Base-by-base conservation (phyloP, 139 green algal genomes). In the Coelastrella sp. region DNA sequence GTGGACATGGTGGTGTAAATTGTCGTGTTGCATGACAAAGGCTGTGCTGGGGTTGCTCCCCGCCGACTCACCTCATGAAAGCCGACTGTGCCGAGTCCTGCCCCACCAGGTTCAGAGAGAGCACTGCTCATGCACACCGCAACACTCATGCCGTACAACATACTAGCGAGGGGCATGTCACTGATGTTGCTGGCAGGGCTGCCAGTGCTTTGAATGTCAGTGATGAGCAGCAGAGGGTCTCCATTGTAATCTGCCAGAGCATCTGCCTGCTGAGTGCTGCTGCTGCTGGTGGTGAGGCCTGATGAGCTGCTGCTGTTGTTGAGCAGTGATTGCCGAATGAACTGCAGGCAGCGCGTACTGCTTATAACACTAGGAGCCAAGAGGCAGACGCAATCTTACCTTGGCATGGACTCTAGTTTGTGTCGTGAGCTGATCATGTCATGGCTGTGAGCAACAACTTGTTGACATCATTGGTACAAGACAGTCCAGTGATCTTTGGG, bases 71-170 rank as follows among this genome's bases (percentile, higher is more conserved):
- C 74, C 75, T 78, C 60, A 27, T 78, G 74, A 6, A 86, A 85
- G 0, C 87, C 87, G 15, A 90, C 24, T 8, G 87, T 90, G 19
- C 87, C 87, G 19, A 90, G 76, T 25, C 87, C 87, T 9, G 79
- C 61, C 1, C 87, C 87, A 19, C 87, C 87, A 8, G 60, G 76
- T 68, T 90, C 87, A 22, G 73, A 85, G 6, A 86, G 61, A n/a
- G 35, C 87, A 49, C 87, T 90, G 61, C 76, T 75, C 75, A 90
- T 25, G 61, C 87, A 90, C 58, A 84, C n/a, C 6, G 49, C 75
- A 22, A 90, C 61, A 49, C 86, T 90, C 22, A 78, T 78, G 10
- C 86, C 86, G 24, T 76, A 85, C 74, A 90, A 35, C 74, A 90
- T 27, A 6, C 35, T 22, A 24, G 86, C 87, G 49, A 56, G 10